A percentile compares a stretch with the other conserved stretches of the same genome.
Conservation (phyloP, 768 basidiomycete species). For the Suillus lakei region DNA sequence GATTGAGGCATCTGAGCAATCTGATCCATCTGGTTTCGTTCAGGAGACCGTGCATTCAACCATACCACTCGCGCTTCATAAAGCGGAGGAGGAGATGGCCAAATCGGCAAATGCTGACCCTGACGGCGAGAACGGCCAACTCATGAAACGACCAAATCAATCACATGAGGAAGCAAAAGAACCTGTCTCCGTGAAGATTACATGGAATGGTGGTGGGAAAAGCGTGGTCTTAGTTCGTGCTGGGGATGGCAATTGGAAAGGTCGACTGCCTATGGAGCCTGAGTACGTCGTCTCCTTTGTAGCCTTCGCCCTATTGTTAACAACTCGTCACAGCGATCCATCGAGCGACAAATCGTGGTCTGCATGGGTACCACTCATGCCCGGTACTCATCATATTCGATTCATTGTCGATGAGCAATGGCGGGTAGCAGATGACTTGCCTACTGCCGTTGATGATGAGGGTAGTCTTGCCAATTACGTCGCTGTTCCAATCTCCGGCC, state of each 20-base stretch:
- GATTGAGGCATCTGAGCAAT: slow-evolving; percentile 32
- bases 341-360: slow-evolving; percentile 42
- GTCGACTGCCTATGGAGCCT: slow-evolving; percentile 63
- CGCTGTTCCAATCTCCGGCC: slow-evolving; percentile 45
- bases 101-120: slow-evolving; percentile 15
- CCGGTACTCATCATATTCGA: slow-evolving; percentile 92
- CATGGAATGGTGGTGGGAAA: slow-evolving; percentile 69
- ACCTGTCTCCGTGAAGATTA: slow-evolving; percentile 52
- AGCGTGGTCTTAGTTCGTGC: slow-evolving; percentile 72
- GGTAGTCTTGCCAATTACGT: slow-evolving; percentile 96
- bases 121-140: slow-evolving; percentile 26
- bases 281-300: slow-evolving; percentile 50
- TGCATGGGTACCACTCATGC: slow-evolving; percentile 60
- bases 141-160: slow-evolving; percentile 18
- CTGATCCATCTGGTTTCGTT: slow-evolving; percentile 45
- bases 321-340: slow-evolving; percentile 26
- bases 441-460: slow-evolving; percentile 91
- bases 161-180: slow-evolving; percentile 34
- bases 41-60: slow-evolving; percentile 66
- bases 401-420: slow-evolving; percentile 94
- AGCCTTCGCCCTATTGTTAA: slow-evolving; percentile 21
- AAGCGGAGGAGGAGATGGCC: slow-evolving; percentile 36
- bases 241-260: slow-evolving; percentile 79
- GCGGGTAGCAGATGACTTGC: slow-evolving; percentile 78
- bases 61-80: slow-evolving; percentile 58